Conservation (phyloP, 441 rosid genomes). For the Adansonia madagascariensis region DNA sequence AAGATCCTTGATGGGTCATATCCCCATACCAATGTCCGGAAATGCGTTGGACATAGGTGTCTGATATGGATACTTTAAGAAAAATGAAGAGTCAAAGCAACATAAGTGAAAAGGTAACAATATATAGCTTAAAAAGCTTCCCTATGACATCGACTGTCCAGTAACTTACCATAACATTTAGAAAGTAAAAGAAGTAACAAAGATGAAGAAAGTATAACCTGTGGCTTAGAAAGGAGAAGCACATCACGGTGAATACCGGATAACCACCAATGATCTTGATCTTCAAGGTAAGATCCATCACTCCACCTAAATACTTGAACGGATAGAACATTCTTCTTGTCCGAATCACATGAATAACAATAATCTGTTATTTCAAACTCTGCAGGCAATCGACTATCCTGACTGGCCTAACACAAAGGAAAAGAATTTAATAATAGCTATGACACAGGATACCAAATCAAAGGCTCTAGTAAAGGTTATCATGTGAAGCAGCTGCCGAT, state of each 20-base stretch:
- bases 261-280: constrained; percentile 99
- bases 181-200: background rate
- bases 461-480: background rate
- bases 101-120: background rate
- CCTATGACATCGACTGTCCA: constrained; percentile 1
- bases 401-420: constrained; percentile 56
- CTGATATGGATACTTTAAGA: background rate
- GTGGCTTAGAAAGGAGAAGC: constrained; percentile 94
- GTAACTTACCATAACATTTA: background rate
- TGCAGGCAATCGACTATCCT: constrained; percentile 97
- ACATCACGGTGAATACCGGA: constrained; percentile 97
- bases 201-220: constrained; percentile 47
- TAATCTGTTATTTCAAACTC: constrained; percentile 94
- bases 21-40: background rate
- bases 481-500: background rate
- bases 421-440: constrained; percentile 33
- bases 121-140: constrained; percentile 4
- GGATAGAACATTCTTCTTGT: constrained; percentile 83
- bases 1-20: background rate
- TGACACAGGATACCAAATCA: constrained; percentile 9
- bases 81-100: background rate
- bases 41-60: no score
- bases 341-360: constrained; percentile 75
- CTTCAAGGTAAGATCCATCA: constrained; percentile 99
- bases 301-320: constrained; percentile 99